phyloP scores from a whole-genome alignment of 306 rosid species.

The Hippophae tibetana region DNA sequence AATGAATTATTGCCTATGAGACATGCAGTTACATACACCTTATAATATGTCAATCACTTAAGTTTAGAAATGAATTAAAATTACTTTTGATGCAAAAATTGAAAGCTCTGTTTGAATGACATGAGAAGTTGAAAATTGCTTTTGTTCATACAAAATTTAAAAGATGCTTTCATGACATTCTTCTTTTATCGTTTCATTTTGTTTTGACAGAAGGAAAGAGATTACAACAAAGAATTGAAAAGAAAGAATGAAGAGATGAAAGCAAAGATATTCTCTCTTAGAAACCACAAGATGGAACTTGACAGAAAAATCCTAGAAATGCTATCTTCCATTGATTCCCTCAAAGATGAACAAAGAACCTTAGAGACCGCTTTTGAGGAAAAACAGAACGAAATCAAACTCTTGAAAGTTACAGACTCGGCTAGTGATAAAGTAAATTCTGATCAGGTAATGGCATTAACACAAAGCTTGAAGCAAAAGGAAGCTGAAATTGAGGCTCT shows the following conservation, averaged over 20 bases:
- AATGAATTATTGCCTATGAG: too few species aligned
- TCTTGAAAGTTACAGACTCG: conserved; percentile 21
- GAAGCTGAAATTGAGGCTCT: conserved; percentile 54
- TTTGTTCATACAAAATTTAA: too few species aligned
- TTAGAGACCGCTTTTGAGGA: conserved; percentile 52
- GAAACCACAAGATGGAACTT: conserved; percentile 67
- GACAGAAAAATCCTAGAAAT: conserved; percentile 48
- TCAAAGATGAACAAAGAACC: conserved; percentile 60
- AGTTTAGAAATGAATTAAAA: too few species aligned
- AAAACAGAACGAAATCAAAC: conserved; percentile 53
- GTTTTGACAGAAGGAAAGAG: conserved; percentile 48
- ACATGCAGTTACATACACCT: too few species aligned
- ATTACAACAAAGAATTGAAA: conserved; percentile 40
- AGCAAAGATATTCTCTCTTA: conserved; percentile 34
- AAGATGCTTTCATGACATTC: too few species aligned
- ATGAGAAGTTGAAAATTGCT: too few species aligned
- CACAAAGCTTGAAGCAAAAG: conserved; percentile 45
- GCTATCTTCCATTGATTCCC: conserved; percentile 61
- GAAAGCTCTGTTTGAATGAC: too few species aligned
- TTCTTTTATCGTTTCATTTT: not conserved
- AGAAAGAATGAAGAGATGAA: conserved; percentile 60
- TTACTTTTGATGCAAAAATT: too few species aligned
- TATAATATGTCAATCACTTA: too few species aligned
- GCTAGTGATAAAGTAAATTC: conserved; percentile 13
- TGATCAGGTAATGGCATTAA: conserved; percentile 23